Evolutionary conservation across 805 yeast genomes (phyloP).

Genomic region (Blastobotrys chiropterorum): DNA sequence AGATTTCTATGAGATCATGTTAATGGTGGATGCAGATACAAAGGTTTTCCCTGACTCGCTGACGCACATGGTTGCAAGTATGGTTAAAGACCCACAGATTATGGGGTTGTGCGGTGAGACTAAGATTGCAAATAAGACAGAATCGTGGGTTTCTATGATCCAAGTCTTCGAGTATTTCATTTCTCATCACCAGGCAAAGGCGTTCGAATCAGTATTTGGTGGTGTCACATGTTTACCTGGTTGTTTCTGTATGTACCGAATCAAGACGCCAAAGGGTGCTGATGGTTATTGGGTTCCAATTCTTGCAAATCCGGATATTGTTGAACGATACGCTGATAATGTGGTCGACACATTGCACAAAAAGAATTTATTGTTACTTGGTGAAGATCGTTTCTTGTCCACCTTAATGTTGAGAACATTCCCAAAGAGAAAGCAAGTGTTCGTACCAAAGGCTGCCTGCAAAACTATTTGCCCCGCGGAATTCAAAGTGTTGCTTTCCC

Average conservation of each 20-base stretch:
- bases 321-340: conserved; percentile 84
- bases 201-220: conserved; percentile 92
- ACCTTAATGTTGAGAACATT: conserved; percentile 83
- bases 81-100: conserved; percentile 77
- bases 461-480: conserved; percentile 84
- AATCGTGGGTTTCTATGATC: conserved; percentile 85
- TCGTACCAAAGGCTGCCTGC: conserved; percentile 87
- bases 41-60: conserved; percentile 79
- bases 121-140: conserved; percentile 74
- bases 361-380: conserved; percentile 76
- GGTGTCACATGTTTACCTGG: conserved; percentile 95
- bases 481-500: conserved; percentile 75
- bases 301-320: conserved; percentile 87
- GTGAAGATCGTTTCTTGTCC: conserved; percentile 84
- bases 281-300: conserved; percentile 90
- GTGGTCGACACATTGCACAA: conserved; percentile 77
- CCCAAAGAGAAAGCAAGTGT: conserved; percentile 82
- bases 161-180: conserved; percentile 92
- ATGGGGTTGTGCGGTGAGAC: conserved; percentile 97
- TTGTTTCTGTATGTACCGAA: conserved; percentile 87
- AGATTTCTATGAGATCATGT: conserved; percentile 68
- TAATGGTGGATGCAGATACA: conserved; percentile 96
- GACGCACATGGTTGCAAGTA: conserved; percentile 84
- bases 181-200: conserved; percentile 91
- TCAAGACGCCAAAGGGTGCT: conserved; percentile 78